Evolutionary conservation across 306 rosid genomes (phyloP).

Genomic region (Vigna reflexopilosa): DNA sequence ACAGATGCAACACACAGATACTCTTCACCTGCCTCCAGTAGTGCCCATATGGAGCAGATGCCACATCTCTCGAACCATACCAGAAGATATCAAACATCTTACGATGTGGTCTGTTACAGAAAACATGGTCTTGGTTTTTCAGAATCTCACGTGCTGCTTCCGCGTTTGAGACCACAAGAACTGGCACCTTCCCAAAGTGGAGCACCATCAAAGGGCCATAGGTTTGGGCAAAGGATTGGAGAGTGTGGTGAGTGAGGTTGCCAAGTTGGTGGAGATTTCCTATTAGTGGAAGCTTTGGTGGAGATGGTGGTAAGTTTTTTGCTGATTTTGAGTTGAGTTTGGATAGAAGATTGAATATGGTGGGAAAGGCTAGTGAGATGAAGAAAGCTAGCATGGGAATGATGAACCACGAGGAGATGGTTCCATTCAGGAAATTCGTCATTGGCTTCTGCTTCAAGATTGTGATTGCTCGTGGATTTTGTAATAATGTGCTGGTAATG

Average conservation of each 20-base stretch:
- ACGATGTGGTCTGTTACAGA: constrained; percentile 32
- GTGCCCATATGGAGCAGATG: constrained; percentile 24
- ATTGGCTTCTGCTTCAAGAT: neutral
- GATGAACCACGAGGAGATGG: neutral
- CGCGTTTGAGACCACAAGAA: constrained; percentile 1
- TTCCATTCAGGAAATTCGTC: neutral
- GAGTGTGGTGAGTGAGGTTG: neutral
- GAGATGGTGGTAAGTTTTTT: too few species aligned
- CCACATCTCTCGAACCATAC: constrained; percentile 29
- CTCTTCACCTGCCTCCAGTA: constrained; percentile 45
- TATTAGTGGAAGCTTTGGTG: neutral
- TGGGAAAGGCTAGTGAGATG: neutral
- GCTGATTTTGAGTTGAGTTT: neutral
- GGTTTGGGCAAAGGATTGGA: neutral
- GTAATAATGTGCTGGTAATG: neutral
- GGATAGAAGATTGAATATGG: neutral
- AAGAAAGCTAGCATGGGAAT: neutral
- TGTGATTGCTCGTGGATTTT: neutral
- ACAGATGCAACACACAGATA: constrained; percentile 34
- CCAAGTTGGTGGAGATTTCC: constrained; percentile 38
- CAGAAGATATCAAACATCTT: constrained; percentile 38
- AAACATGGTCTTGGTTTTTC: constrained; percentile 9
- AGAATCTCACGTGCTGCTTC: constrained; percentile 30
- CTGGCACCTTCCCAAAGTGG: constrained; percentile 24
- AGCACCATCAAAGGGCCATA: constrained; percentile 24